Percentiles rank a stretch among this genome's conserved stretches.
phyloP scores from a whole-genome alignment of 345 rosid genomes.

The Linum tenue region DNA sequence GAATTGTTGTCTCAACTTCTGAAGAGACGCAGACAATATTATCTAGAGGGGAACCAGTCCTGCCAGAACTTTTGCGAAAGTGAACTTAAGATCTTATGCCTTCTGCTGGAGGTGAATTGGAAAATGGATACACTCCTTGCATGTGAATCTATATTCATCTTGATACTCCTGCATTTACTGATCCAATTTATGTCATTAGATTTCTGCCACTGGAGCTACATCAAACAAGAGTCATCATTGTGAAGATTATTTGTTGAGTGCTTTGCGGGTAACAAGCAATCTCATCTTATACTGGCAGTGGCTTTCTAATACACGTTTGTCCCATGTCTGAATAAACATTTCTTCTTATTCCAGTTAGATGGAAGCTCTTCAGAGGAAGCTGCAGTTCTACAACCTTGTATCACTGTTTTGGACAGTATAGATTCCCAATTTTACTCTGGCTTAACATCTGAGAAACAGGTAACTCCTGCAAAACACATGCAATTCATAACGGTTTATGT shows the following conservation, averaged over 20 bases:
- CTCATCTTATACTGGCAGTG: conserved; percentile 8
- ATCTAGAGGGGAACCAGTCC: conserved; percentile 32
- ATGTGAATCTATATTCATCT: conserved; percentile 6
- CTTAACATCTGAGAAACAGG: conserved; percentile 62
- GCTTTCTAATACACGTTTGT: background rate
- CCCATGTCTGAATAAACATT: conserved; percentile 8
- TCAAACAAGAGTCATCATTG: conserved; percentile 23
- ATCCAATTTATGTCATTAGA: conserved; percentile 35
- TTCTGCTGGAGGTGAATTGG: conserved; percentile 67
- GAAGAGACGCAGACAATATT: conserved; percentile 42
- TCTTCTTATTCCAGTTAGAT: conserved; percentile 47
- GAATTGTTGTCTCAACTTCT: conserved; percentile 50
- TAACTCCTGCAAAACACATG: conserved; percentile 11
- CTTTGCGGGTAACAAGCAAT: conserved; percentile 52
- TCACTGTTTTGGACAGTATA: conserved; percentile 55
- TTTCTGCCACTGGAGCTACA: conserved; percentile 38
- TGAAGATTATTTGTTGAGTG: conserved; percentile 45
- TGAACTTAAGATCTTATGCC: conserved; percentile 63
- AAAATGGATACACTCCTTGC: conserved; percentile 3
- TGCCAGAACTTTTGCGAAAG: conserved; percentile 40
- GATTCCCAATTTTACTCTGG: conserved; percentile 36
- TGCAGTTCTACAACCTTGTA: conserved; percentile 50
- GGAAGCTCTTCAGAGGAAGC: conserved; percentile 38
- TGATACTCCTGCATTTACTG: conserved; percentile 10
- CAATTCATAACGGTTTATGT: no score